phyloP scores from a whole-genome alignment of 2,329 filamentous ascomycete species.

The Periconia macrospinosa region DNA sequence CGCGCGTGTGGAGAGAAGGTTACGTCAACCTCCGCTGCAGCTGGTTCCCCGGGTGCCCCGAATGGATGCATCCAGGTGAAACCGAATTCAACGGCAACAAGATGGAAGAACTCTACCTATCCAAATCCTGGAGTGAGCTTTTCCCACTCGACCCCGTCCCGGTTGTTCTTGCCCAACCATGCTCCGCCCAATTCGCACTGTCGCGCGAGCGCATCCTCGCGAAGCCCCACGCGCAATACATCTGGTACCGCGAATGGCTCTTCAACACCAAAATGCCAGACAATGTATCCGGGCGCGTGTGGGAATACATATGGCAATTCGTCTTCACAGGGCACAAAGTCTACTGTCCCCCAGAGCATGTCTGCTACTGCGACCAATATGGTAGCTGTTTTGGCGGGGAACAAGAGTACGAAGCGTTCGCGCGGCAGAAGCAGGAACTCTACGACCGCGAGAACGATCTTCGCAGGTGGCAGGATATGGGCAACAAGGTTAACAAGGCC shows the following conservation, averaged over 20 bases:
- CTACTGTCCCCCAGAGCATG: conserved; percentile 55
- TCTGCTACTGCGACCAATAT: conserved; percentile 67
- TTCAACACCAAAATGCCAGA: conserved; percentile 59
- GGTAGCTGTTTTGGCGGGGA: conserved; percentile 62
- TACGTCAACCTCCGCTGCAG: conserved; percentile 61
- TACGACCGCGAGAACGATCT: conserved; percentile 47
- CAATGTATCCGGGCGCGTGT: conserved; percentile 60
- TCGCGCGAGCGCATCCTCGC: conserved; percentile 59
- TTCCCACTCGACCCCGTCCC: conserved; percentile 53
- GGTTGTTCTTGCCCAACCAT: conserved; percentile 60
- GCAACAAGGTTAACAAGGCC: conserved; percentile 40
- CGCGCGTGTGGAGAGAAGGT: conserved; percentile 51
- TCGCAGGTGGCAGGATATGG: conserved; percentile 46
- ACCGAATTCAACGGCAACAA: conserved; percentile 42
- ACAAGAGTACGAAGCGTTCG: conserved; percentile 52
- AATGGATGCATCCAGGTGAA: conserved; percentile 56
- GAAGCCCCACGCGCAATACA: conserved; percentile 56
- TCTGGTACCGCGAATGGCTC: conserved; percentile 64
- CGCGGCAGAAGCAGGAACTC: conserved; percentile 49
- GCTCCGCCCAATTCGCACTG: conserved; percentile 67
- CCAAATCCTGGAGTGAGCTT: conserved; percentile 50
- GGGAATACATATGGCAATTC: conserved; percentile 67
- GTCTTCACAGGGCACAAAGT: conserved; percentile 58
- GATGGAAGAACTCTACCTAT: conserved; percentile 49
- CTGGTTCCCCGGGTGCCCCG: conserved; percentile 59